phyloP scores from a whole-genome alignment of 1,139 yeast species.

The Candida sanyaensis region DNA sequence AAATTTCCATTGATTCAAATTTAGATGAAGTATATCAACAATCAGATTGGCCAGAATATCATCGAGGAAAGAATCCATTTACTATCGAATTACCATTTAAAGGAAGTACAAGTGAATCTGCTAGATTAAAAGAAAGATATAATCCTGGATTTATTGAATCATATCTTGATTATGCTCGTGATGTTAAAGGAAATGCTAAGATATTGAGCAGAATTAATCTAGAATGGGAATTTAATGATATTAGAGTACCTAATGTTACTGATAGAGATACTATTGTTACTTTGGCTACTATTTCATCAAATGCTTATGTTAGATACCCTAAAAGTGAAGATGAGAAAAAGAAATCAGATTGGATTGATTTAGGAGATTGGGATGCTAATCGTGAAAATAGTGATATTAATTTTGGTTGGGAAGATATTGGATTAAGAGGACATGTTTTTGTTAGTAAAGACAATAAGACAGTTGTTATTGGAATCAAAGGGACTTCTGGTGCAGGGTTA shows the following conservation, averaged over 20 bases:
- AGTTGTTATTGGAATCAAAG: slow-evolving; percentile 83
- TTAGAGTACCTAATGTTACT: slow-evolving; percentile 68
- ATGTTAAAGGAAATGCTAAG: slow-evolving; percentile 44
- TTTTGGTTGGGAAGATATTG: slow-evolving; percentile 87
- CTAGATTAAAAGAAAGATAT: slow-evolving; percentile 56
- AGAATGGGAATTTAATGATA: slow-evolving; percentile 57
- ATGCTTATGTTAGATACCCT: slow-evolving; percentile 86
- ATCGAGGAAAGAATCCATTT: slow-evolving; percentile 45
- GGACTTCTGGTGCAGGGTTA: slow-evolving; percentile 86
- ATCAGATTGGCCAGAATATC: slow-evolving; percentile 43
- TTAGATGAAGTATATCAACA: slow-evolving; percentile 29
- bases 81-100: slow-evolving; percentile 33
- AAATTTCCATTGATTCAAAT: slow-evolving; percentile 15
- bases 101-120: slow-evolving; percentile 27
- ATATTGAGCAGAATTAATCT: slow-evolving; percentile 43
- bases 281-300: slow-evolving; percentile 84
- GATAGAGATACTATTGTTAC: slow-evolving; percentile 74
- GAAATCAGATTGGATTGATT: slow-evolving; percentile 79
- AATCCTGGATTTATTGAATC: slow-evolving; percentile 67
- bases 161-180: slow-evolving; percentile 59
- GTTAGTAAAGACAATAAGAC: slow-evolving; percentile 62
- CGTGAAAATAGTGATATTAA: slow-evolving; percentile 35
- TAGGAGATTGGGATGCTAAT: slow-evolving; percentile 59
- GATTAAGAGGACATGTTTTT: slow-evolving; percentile 90
- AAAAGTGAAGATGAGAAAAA: slow-evolving; percentile 55